A percentile compares a stretch with the other conserved stretches of the same genome.
Evolutionary conservation across 495 filamentous ascomycete genomes (phyloP).

Genomic region (Penicillium canariense): DNA sequence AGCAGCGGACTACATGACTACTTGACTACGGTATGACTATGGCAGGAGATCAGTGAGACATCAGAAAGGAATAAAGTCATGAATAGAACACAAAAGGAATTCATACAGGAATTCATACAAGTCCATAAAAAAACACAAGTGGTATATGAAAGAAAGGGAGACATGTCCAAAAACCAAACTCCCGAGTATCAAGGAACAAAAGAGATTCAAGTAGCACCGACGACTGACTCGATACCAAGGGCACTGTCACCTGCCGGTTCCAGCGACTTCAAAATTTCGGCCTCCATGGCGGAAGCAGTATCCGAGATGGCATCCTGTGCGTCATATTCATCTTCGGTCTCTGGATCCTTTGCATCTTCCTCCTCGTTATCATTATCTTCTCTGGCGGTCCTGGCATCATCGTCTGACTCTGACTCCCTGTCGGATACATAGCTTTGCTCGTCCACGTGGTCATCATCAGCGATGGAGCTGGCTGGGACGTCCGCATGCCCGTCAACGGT

Average conservation of each 20-base stretch:
- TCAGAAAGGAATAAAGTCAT: slow-evolving; percentile 15
- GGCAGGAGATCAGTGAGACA: not conserved
- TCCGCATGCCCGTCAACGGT: slow-evolving; percentile 15
- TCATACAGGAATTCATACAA: slow-evolving; percentile 31
- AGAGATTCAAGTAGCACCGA: slow-evolving; percentile 21
- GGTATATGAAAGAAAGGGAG: slow-evolving; percentile 32
- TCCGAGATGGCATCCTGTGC: slow-evolving; percentile 17
- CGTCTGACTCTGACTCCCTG: slow-evolving; percentile 9
- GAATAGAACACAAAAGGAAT: slow-evolving; percentile 19
- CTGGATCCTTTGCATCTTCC: slow-evolving; percentile 13
- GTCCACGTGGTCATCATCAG: not conserved
- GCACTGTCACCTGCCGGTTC: slow-evolving; percentile 45
- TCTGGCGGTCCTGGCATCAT: slow-evolving; percentile 19
- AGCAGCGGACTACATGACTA: too few species aligned
- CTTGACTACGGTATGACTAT: not conserved
- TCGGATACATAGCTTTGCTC: slow-evolving; percentile 1
- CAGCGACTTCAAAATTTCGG: slow-evolving; percentile 28
- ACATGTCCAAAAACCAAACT: slow-evolving; percentile 13
- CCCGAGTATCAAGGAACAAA: slow-evolving; percentile 12
- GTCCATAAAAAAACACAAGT: slow-evolving; percentile 20
- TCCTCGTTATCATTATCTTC: slow-evolving; percentile 17
- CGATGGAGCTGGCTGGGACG: not conserved
- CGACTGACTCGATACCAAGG: slow-evolving; percentile 43
- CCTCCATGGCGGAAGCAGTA: slow-evolving; percentile 32
- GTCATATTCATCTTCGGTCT: slow-evolving; percentile 15